Evolutionary conservation across 352 stramenopile species (phyloP), one percentile per base, ranked within the genome.

Genomic region (Globisporangium canariense): DNA sequence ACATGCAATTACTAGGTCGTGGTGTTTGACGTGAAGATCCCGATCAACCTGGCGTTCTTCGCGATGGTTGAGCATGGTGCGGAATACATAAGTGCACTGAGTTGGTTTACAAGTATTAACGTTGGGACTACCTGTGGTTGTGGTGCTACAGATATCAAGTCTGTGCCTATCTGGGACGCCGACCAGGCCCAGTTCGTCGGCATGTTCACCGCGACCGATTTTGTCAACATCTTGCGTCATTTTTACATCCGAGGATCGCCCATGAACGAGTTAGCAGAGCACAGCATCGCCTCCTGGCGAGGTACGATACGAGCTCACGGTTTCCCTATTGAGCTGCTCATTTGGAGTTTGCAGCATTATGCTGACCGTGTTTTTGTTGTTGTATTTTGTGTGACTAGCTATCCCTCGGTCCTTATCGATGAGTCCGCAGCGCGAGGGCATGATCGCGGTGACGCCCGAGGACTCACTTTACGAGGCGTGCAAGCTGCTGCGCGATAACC

Each of bases 31-130:
- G 96, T 97, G 52, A 98, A 97, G 72, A 99, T 99, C 78, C 96
- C 97, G 20, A 98, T 99, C 68, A 98, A 99, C 68, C 78, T 99
- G 43, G 97, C 97, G 36, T 99, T 99, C 85, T 99, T 99, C 76
- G 97, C 97, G 14, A 82, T 99, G 38, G 95, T 99, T n/a, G 97
- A 99, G 75, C 97, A 99, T 81, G 97, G 95, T 98, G 72, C 25
- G 84, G 65, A 16, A 25, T 55, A 51, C 46, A 49, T 10, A 10
- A 40, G 8, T 5, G 18, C 40, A 56, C 32, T 51, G 9, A 36
- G 1, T 11, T 36, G 54, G 22, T 40, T 38, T 50, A 5, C 14
- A 16, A 47, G 41, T 47, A 47, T 20, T 20, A 47, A 47, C 8
- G 16, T 47, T 16, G 41, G 41, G 8, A 47, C 56, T 11, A 22